Conservation (phyloP, 805 yeast species). For the Teunomyces panamensis region DNA sequence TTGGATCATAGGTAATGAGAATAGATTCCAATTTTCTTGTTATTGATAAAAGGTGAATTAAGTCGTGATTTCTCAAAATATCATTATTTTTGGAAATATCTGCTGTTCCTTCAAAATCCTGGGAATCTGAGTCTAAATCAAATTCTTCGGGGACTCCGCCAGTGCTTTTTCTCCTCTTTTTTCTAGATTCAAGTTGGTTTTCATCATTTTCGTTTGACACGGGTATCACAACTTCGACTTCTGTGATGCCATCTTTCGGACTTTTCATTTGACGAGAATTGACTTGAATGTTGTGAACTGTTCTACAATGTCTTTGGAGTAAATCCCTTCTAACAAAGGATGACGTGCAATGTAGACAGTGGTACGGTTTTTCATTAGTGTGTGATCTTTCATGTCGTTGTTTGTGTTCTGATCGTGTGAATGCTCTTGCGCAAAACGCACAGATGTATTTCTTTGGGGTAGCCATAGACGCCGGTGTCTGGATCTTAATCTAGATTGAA, state of each 20-base stretch:
- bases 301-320: constrained; percentile 71
- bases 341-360: constrained; percentile 65
- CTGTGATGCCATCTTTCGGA: not conserved
- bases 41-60: constrained; percentile 28
- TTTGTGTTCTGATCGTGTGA: constrained; percentile 91
- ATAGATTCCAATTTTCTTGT: constrained; percentile 22
- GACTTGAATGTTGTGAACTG: constrained; percentile 55
- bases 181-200: not conserved
- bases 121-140: not conserved
- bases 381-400: constrained; percentile 93
- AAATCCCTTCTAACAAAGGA: constrained; percentile 77
- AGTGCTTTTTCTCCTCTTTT: constrained; percentile 4
- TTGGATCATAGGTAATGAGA: constrained; percentile 12
- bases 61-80: constrained; percentile 12
- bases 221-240: not conserved
- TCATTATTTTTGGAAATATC: not conserved
- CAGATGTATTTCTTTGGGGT: constrained; percentile 70
- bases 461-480: constrained; percentile 13
- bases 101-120: not conserved
- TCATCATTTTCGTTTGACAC: not conserved
- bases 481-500: not conserved
- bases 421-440: constrained; percentile 80
- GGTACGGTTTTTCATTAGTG: constrained; percentile 88
- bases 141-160: not conserved
- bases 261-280: constrained; percentile 3